Conservation (phyloP, 2,329 filamentous ascomycete genomes). For the Apiospora arundinis region DNA sequence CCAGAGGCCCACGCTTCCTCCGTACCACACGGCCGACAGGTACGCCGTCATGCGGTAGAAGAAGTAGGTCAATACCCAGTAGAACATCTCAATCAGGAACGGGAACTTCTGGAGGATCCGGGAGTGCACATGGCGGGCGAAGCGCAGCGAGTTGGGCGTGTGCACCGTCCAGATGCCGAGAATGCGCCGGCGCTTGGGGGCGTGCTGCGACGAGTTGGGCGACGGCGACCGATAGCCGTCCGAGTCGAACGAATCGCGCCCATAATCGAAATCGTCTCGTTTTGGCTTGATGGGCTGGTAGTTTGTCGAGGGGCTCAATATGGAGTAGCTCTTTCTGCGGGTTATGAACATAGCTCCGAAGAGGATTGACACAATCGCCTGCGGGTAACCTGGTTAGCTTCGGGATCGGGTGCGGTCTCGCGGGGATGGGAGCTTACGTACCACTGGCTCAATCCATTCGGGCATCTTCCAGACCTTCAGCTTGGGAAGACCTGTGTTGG, state of each 20-base stretch:
- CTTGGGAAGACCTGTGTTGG: conserved; percentile 10
- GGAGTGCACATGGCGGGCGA: conserved; percentile 63
- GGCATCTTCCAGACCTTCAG: conserved; percentile 37
- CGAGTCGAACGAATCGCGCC: conserved; percentile 26
- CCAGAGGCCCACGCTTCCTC: conserved; percentile 52
- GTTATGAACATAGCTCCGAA: conserved; percentile 46
- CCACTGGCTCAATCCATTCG: conserved; percentile 43
- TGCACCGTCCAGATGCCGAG: conserved; percentile 41
- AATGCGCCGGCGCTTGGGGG: conserved; percentile 38
- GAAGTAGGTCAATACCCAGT: conserved; percentile 70
- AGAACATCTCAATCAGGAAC: conserved; percentile 76
- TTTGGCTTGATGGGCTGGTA: conserved; percentile 30
- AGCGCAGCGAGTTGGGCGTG: conserved; percentile 64
- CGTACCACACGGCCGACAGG: conserved; percentile 56
- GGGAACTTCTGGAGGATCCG: conserved; percentile 68
- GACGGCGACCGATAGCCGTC: conserved; percentile 24
- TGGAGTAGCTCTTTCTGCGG: conserved; percentile 43
- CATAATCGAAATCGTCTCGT: conserved; percentile 23
- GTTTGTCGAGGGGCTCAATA: conserved; percentile 34
- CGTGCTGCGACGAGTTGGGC: conserved; percentile 29
- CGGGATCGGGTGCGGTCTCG: neutral
- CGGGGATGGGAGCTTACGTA: conserved; percentile 28
- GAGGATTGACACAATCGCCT: conserved; percentile 47
- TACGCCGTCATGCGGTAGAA: conserved; percentile 67
- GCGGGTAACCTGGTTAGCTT: conserved; percentile 15